These are phyloP conservation scores for Xylona heveae DNA, from an alignment of 495 filamentous ascomycete genomes.

Conservation along the genomic window DNA sequence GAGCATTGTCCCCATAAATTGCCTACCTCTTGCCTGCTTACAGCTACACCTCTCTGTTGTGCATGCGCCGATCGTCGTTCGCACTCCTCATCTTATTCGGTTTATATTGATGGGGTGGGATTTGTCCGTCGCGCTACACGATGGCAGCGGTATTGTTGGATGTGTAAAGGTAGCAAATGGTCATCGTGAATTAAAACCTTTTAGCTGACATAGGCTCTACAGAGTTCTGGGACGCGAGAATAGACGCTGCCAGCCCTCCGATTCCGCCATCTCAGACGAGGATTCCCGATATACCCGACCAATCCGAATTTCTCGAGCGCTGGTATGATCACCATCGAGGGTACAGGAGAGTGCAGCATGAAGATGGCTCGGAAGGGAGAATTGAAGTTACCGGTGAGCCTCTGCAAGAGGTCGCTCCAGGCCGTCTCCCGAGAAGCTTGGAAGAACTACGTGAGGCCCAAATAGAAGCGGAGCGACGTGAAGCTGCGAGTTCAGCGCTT, in stretches of 20 bases:
- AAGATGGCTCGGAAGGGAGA: conserved; percentile 17
- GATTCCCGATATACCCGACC: conserved; percentile 19
- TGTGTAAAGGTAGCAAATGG: conserved; percentile 16
- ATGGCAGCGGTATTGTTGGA: conserved; percentile 25
- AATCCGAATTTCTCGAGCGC: conserved; percentile 16
- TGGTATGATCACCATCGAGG: conserved; percentile 24
- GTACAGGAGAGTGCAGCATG: conserved; percentile 13
- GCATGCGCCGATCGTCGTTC: conserved; percentile 20
- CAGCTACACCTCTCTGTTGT: conserved; percentile 19
- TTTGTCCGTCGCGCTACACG: conserved; percentile 19
- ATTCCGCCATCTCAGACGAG: conserved; percentile 12
- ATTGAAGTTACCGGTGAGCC: conserved; percentile 19
- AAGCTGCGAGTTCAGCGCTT: too few relatives aligned
- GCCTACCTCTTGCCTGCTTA: conserved; percentile 20
- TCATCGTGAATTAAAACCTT: background rate
- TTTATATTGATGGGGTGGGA: conserved; percentile 23
- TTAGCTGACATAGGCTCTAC: conserved; percentile 4
- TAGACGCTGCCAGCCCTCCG: conserved; percentile 12
- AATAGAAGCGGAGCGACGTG: too few relatives aligned
- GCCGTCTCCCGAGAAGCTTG: conserved; percentile 17
- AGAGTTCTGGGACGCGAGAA: conserved; percentile 22
- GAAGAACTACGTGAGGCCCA: conserved; percentile 14
- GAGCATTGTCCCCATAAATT: conserved; percentile 23
- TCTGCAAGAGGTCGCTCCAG: conserved; percentile 18
- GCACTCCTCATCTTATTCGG: conserved; percentile 15